Evolutionary conservation across 2,329 filamentous ascomycete species (phyloP).

Genomic region (Orbilia ellipsospora): DNA sequence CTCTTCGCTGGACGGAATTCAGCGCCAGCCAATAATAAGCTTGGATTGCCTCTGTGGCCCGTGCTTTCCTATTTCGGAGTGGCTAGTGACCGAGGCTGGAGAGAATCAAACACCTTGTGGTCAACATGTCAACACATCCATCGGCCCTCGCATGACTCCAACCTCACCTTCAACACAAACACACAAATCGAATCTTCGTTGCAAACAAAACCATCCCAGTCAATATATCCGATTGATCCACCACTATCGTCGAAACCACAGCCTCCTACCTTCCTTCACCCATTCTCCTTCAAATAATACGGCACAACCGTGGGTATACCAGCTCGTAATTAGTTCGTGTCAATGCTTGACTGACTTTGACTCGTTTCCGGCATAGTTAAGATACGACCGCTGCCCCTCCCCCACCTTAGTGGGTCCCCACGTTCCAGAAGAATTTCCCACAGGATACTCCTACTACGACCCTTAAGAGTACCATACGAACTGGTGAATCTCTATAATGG

Average conservation of each 20-base stretch:
- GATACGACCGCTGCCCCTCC: too few relatives aligned
- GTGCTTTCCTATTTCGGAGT: background rate
- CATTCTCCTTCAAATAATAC: too few relatives aligned
- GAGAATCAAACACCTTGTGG: constrained; percentile 6
- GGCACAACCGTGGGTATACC: too few relatives aligned
- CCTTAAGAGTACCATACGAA: too few relatives aligned
- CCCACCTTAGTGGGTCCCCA: too few relatives aligned
- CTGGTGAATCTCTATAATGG: constrained; percentile 6
- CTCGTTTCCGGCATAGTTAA: too few relatives aligned
- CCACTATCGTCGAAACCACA: background rate
- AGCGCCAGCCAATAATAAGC: background rate
- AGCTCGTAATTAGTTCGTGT: too few relatives aligned
- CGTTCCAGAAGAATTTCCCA: too few relatives aligned
- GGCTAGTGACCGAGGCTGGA: constrained; percentile 6
- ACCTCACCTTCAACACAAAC: constrained; percentile 12
- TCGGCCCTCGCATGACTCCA: constrained; percentile 8
- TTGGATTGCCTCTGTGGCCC: background rate
- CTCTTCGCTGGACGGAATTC: background rate
- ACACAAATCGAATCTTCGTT: constrained; percentile 1
- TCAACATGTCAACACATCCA: constrained; percentile 6
- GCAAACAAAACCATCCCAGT: background rate
- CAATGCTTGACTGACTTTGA: too few relatives aligned
- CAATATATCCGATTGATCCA: background rate
- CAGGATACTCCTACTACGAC: too few relatives aligned
- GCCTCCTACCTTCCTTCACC: too few relatives aligned